Percentiles rank a stretch among this genome's conserved stretches.
Conservation (phyloP, 805 yeast species). For the Jamesozyma jinghongensis region DNA sequence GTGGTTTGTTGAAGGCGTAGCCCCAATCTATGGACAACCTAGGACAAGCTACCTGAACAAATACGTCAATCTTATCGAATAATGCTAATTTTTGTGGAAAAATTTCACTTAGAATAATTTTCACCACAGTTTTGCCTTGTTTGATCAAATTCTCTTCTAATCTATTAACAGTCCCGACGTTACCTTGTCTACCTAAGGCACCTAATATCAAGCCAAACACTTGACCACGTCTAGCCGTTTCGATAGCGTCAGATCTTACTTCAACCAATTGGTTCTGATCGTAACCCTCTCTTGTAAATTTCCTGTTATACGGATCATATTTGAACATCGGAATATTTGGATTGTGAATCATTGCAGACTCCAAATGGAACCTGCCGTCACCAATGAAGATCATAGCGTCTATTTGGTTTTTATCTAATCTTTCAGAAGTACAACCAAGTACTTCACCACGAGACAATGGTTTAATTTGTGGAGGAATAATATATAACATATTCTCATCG, state of each 20-base stretch:
- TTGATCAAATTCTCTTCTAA: slow-evolving; percentile 46
- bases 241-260: slow-evolving; percentile 67
- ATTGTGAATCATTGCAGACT: slow-evolving; percentile 94
- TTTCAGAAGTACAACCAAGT: slow-evolving; percentile 89
- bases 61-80: slow-evolving; percentile 90
- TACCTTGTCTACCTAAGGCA: slow-evolving; percentile 94
- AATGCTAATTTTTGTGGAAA: slow-evolving; percentile 86
- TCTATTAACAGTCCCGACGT: slow-evolving; percentile 60
- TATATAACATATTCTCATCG: slow-evolving; percentile 39
- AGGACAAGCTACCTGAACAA: slow-evolving; percentile 97
- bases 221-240: slow-evolving; percentile 46
- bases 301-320: slow-evolving; percentile 90
- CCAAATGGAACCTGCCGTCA: slow-evolving; percentile 93
- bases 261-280: slow-evolving; percentile 75
- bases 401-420: slow-evolving; percentile 52
- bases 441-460: slow-evolving; percentile 96
- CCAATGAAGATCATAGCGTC: slow-evolving; percentile 88
- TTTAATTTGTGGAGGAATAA: slow-evolving; percentile 81
- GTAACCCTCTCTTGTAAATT: slow-evolving; percentile 80
- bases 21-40: slow-evolving; percentile 97
- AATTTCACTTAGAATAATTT: slow-evolving; percentile 82
- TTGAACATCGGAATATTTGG: slow-evolving; percentile 87
- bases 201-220: slow-evolving; percentile 83
- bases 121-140: slow-evolving; percentile 60
- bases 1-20: slow-evolving; percentile 86